Conservation (phyloP, 75 land plant species). For the Cunninghamia lanceolata region DNA sequence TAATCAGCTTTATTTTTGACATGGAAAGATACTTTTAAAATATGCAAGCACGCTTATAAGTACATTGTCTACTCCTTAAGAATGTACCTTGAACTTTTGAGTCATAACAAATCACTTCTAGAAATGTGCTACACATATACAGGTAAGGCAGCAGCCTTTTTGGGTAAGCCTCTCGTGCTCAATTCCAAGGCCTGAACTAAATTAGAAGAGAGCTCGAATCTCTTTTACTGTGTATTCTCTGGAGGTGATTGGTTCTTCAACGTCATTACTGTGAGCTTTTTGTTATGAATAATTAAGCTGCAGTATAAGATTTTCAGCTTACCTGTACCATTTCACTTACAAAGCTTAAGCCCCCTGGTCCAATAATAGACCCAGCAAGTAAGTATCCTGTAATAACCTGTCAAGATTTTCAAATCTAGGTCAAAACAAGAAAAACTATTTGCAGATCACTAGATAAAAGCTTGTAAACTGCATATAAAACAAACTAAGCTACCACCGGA, state of each 20-base stretch:
- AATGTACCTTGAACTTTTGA: background rate
- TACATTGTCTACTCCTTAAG: background rate
- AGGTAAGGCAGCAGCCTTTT: background rate
- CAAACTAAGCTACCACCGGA: background rate
- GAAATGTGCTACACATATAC: background rate
- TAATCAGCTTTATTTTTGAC: background rate
- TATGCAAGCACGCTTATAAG: background rate
- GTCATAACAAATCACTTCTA: background rate
- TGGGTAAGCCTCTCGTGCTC: background rate
- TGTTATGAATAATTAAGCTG: background rate
- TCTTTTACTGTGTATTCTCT: background rate
- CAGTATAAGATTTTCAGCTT: conserved; percentile 3
- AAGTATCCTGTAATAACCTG: conserved; percentile 98
- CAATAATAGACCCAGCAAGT: conserved; percentile 90
- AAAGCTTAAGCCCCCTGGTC: conserved; percentile 92
- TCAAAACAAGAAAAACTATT: conserved; percentile 5
- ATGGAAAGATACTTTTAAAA: background rate
- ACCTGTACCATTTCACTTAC: conserved; percentile 97
- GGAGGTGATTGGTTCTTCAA: background rate
- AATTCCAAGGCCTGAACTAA: background rate
- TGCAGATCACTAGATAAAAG: background rate
- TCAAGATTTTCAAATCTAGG: background rate
- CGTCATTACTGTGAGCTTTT: background rate
- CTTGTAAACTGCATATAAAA: background rate
- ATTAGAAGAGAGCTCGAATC: background rate